Conservation (phyloP, 2,329 filamentous ascomycete genomes). For the Cladosporium sp. region DNA sequence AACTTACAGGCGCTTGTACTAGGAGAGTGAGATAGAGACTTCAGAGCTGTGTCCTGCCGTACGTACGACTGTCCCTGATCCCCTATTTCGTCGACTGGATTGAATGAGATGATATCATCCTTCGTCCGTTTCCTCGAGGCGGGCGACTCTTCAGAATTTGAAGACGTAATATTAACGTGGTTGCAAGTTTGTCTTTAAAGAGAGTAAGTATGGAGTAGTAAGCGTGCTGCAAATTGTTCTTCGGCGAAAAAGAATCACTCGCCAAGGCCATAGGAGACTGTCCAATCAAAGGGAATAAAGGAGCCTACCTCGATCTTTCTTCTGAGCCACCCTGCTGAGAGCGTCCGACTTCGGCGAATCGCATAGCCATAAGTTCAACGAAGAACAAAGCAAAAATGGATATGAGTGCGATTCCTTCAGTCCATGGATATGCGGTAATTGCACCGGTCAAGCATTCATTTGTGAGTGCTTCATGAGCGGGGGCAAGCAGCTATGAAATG, state of each 20-base stretch:
- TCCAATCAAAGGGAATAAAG: neutral
- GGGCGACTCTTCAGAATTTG: neutral
- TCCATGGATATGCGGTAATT: constrained; percentile 73
- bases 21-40: constrained; percentile 15
- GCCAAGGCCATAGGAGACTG: neutral
- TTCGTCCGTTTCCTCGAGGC: neutral
- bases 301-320: neutral
- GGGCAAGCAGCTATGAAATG: constrained; percentile 62
- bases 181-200: constrained; percentile 11
- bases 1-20: neutral
- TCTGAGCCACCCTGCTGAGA: constrained; percentile 40
- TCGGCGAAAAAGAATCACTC: neutral
- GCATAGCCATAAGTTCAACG: constrained; percentile 76
- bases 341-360: constrained; percentile 62
- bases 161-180: neutral
- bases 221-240: neutral
- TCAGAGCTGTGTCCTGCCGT: constrained; percentile 62
- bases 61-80: constrained; percentile 67
- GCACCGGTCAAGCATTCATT: constrained; percentile 64
- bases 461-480: constrained; percentile 71
- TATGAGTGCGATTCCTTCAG: constrained; percentile 79
- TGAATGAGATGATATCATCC: constrained; percentile 13
- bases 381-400: constrained; percentile 86
- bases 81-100: neutral
- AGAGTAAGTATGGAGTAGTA: neutral